Evolutionary conservation across 202 grass and related monocot genomes (phyloP), one percentile per base, ranked within the genome.

Genomic region (Cymbopogon flexuosus): DNA sequence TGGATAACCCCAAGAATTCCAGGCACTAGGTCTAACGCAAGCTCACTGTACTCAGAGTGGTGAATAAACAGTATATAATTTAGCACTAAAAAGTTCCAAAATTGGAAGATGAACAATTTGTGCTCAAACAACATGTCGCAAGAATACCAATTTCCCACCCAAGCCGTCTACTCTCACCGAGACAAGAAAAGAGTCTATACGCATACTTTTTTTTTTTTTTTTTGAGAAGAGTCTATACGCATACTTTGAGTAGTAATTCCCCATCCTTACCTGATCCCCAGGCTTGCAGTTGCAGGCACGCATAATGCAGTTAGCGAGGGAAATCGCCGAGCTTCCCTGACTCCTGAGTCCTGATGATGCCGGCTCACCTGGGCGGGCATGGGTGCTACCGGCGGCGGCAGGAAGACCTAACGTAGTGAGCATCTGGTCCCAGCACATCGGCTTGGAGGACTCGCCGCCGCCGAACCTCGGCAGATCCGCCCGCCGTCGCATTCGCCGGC

Each of bases 291-390:
- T 54, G 51, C 27, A 78, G 29, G 19, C 31, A 11, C 61, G 76
- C 29, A 65, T 8, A 29, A 62, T 79, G 63, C 82, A 37, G 49
- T 79, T 64, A 49, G 84, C 80, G 39, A 89, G 77, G 51, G 16
- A 18, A 0, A 0, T 7, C 47, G 47, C 47, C 5, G 16, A 52
- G 18, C 49, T 54, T 54, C 2, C 49, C 49, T 54, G 49, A 19
- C 81, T 89, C 27, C 84, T 72, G 47, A n/a, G 83, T 88, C 24
- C 84, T 72, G 27, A 83, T 70, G 45, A 83, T 76, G 29, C 92
- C 76, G 8, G 56, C 39, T 54, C 87, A 86, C 65, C 23, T 13
- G 34, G 79, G 30, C 6, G 15, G 73, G 83, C 42, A 81, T 73
- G 30, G 72, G 77, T 11, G 61, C 60, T 21, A 74, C 62, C 49